Conservation (phyloP, 495 filamentous ascomycete species). For the Aspergillus hancockii region DNA sequence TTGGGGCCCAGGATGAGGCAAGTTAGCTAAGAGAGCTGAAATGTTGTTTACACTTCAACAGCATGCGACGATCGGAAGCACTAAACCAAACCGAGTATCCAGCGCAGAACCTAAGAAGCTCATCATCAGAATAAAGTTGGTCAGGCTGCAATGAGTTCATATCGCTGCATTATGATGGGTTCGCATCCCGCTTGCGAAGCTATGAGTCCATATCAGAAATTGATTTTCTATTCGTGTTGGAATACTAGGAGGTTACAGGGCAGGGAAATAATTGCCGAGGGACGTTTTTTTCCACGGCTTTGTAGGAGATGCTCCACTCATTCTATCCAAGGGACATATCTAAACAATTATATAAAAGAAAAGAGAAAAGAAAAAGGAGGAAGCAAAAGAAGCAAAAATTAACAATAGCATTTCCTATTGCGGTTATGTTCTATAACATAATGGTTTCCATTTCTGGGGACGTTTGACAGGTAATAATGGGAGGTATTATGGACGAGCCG, state of each 20-base stretch:
- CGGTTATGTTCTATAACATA: background rate
- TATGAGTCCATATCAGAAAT: background rate
- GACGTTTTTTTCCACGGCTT: background rate
- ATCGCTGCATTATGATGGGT: background rate
- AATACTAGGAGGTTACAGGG: background rate
- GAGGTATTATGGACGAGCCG: background rate
- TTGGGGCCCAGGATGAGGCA: background rate
- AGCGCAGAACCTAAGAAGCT: background rate
- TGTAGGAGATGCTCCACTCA: background rate
- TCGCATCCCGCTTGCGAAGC: background rate
- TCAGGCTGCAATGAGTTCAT: constrained; percentile 1
- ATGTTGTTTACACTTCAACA: background rate
- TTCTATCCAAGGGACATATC: background rate
- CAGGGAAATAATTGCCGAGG: background rate
- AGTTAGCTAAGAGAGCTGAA: background rate
- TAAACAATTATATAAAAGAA: no score
- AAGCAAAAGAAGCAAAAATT: background rate
- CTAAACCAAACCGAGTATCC: background rate
- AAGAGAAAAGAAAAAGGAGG: no score
- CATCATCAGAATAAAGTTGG: constrained; percentile 1
- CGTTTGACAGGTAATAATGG: background rate
- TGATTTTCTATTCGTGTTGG: background rate
- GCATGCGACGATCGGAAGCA: background rate
- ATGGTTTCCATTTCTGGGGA: background rate
- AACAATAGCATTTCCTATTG: background rate